Evolutionary conservation across 192 early-diverging fungal genomes (phyloP).

Genomic region (Coemansia sp.): DNA sequence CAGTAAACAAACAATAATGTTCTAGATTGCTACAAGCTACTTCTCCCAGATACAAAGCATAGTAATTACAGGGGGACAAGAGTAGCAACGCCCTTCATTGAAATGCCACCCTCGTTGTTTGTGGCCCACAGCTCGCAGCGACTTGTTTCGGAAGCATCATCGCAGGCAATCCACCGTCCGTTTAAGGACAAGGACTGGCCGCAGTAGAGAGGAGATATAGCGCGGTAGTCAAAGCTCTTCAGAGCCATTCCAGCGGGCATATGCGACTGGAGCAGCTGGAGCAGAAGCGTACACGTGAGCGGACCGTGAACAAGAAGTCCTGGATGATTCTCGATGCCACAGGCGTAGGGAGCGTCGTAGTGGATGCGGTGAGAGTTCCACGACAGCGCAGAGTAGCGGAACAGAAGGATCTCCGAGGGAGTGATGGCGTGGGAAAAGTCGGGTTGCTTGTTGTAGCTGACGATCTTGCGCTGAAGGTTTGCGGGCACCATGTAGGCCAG

Average conservation of each 20-base stretch:
- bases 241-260: constrained; percentile 48
- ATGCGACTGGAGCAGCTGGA: constrained; percentile 63
- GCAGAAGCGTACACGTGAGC: constrained; percentile 72
- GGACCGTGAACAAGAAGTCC: constrained; percentile 78
- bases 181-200: constrained; percentile 59
- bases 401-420: constrained; percentile 72
- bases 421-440: constrained; percentile 61
- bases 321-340: constrained; percentile 66
- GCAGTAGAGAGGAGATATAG: constrained; percentile 67
- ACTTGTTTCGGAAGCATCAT: constrained; percentile 25
- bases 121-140: constrained; percentile 73
- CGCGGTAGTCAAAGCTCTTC: constrained; percentile 69
- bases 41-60: background rate
- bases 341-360: constrained; percentile 75
- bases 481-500: constrained; percentile 65
- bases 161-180: constrained; percentile 40
- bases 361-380: constrained; percentile 92
- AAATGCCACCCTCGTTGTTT: constrained; percentile 63
- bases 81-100: constrained; percentile 69
- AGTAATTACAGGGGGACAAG: constrained; percentile 27
- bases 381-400: constrained; percentile 86
- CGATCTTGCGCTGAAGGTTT: constrained; percentile 25
- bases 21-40: constrained; percentile 1
- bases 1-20: background rate
- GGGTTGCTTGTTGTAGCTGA: constrained; percentile 54